Evolutionary conservation across 2,329 filamentous ascomycete species (phyloP).

Genomic region (Aspergillus melleus): DNA sequence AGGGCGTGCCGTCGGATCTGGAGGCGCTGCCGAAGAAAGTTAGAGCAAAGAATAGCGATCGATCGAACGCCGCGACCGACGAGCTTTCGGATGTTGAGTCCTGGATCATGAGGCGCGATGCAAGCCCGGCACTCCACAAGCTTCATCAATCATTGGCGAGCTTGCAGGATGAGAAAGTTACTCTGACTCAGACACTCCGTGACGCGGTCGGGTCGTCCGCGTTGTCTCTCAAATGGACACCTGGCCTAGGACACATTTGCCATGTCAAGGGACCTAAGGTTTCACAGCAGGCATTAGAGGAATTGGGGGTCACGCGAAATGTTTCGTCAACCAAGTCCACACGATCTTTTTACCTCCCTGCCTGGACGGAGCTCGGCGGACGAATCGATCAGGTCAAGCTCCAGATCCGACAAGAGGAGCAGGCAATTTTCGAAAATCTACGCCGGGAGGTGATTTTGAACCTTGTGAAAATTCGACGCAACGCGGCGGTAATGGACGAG

Average conservation of each 20-base stretch:
- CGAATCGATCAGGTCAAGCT: constrained; percentile 74
- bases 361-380: constrained; percentile 81
- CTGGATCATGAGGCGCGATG: constrained; percentile 65
- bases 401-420: constrained; percentile 81
- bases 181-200: constrained; percentile 63
- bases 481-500: constrained; percentile 89
- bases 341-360: constrained; percentile 75
- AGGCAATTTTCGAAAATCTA: constrained; percentile 72
- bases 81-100: constrained; percentile 51
- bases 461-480: constrained; percentile 81
- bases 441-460: constrained; percentile 76
- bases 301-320: constrained; percentile 50
- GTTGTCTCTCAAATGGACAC: constrained; percentile 81
- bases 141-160: constrained; percentile 68
- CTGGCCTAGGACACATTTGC: constrained; percentile 83
- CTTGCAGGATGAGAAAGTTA: constrained; percentile 60
- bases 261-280: constrained; percentile 81
- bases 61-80: constrained; percentile 28
- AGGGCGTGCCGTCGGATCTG: constrained; percentile 61
- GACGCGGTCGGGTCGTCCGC: constrained; percentile 61
- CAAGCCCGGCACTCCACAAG: constrained; percentile 63
- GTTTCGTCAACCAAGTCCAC: constrained; percentile 82
- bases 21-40: constrained; percentile 56
- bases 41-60: constrained; percentile 28
- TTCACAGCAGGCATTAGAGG: constrained; percentile 46